Base-by-base conservation (phyloP, 2,329 filamentous ascomycete genomes). In the Didymella sp. region DNA sequence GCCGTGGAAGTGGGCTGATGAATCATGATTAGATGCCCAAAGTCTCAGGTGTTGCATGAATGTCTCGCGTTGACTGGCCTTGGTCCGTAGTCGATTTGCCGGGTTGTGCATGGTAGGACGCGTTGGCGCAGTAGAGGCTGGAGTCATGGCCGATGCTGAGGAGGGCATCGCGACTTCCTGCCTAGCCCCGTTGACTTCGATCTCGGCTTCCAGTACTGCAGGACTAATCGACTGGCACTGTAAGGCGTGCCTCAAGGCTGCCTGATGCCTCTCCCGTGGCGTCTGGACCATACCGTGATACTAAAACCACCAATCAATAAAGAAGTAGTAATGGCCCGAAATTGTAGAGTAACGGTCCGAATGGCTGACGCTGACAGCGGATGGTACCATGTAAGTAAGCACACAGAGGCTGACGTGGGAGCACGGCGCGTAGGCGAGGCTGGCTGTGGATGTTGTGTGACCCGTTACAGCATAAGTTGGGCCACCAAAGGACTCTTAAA, bases 1-100 rank as follows among this genome's bases (percentile, higher is more conserved):
- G 22, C 71, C 71, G 19, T 72, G 64, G 30, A 72, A 74, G 43
- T 70, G 55, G 4, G 60, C 43, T 33, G 68, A 71, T 15, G 70
- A 68, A 42, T 74, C 70, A 58, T 74, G 67, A 25, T 63, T 49
- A 8, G 63, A 46, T 19, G 70, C 67, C 71, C 71, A 74, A 41
- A 56, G 50, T 19, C 50, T 56, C 31, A 74, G 57, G 43, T 72
- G 67, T 15, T 63, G 45, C 13, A 71, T 33, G 52, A 66, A 72
- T 4, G 22, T 35, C 41, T 56, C 60, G n/a, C 64, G 61, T 45
- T 70, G 61, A 30, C 60, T 62, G 19, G 57, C 60, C 27, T 67
- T 62, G 1, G 54, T 47, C 61, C 59, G 66, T 17, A 58, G 40
- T n/a, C 45, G 60, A 28, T 68, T 68, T 9, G 42, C 54, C 7